Conservation (phyloP, 2,329 filamentous ascomycete genomes). For the Fusarium sp. region DNA sequence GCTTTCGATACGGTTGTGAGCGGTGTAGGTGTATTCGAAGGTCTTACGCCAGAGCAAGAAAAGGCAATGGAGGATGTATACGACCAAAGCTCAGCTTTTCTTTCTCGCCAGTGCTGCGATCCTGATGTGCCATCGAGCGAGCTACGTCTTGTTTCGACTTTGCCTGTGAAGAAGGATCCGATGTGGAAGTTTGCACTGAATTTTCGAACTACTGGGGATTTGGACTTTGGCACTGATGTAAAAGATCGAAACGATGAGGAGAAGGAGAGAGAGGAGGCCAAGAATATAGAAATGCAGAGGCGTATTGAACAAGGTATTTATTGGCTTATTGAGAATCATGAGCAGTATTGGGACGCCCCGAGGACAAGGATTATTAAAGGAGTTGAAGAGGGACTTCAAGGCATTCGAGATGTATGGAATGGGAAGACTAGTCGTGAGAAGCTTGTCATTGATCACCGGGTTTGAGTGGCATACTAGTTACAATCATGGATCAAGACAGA, state of each 20-base stretch:
- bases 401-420: slow-evolving; percentile 11
- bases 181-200: slow-evolving; percentile 5
- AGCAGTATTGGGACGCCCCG: slow-evolving; percentile 1
- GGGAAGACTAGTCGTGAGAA: slow-evolving; percentile 14
- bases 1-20: slow-evolving; percentile 10
- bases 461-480: too few relatives aligned
- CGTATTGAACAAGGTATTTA: slow-evolving; percentile 3
- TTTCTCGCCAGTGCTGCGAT: slow-evolving; percentile 14
- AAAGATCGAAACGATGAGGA: not conserved
- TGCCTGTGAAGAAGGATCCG: slow-evolving; percentile 1
- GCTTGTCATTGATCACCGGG: not conserved
- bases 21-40: slow-evolving; percentile 11
- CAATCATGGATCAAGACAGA: too few relatives aligned
- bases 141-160: not conserved
- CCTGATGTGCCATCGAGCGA: rapidly evolving
- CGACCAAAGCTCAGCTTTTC: not conserved
- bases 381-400: slow-evolving; percentile 14
- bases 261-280: not conserved
- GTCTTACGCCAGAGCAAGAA: not conserved
- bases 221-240: not conserved
- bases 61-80: not conserved
- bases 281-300: not conserved
- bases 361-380: slow-evolving; percentile 2
- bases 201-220: not conserved
- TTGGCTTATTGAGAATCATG: slow-evolving; percentile 12